Conservation (phyloP, 495 filamentous ascomycete species). For the Neurospora sp. region DNA sequence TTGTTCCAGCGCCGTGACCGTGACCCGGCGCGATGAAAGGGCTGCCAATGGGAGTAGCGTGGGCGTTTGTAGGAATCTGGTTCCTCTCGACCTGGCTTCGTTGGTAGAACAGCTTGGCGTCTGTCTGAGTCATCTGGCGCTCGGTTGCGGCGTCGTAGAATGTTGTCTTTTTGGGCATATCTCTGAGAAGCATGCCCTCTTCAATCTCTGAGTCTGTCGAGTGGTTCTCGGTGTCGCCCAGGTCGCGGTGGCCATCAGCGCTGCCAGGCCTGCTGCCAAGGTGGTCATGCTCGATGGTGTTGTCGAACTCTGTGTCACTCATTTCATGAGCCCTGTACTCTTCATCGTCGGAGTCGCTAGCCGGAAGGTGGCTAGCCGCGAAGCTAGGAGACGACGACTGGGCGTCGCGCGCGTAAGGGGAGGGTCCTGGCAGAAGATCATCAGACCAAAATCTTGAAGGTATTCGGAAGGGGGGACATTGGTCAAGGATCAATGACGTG, state of each 20-base stretch:
- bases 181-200: conserved; percentile 58
- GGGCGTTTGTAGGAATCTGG: conserved; percentile 38
- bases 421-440: conserved; percentile 3
- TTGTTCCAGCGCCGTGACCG: conserved; percentile 18
- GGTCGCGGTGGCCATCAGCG: neutral
- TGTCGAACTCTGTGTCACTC: conserved; percentile 22
- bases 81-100: conserved; percentile 58
- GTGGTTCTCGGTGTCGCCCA: neutral
- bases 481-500: neutral
- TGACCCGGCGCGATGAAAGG: conserved; percentile 33
- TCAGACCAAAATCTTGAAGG: neutral
- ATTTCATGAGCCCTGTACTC: conserved; percentile 13
- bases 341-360: conserved; percentile 23
- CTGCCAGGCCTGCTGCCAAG: neutral
- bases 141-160: conserved; percentile 83
- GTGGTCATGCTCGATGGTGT: conserved; percentile 7
- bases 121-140: conserved; percentile 79
- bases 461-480: neutral
- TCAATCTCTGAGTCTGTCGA: conserved; percentile 16
- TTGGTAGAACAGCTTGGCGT: conserved; percentile 93
- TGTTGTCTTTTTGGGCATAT: conserved; percentile 67
- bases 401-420: conserved; percentile 11
- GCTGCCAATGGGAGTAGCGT: conserved; percentile 37
- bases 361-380: conserved; percentile 13
- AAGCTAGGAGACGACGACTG: conserved; percentile 19